A percentile compares a stretch with the other conserved stretches of the same genome.
Evolutionary conservation across 768 basidiomycete genomes (phyloP).

Genomic region (Phaeotremella skinneri): DNA sequence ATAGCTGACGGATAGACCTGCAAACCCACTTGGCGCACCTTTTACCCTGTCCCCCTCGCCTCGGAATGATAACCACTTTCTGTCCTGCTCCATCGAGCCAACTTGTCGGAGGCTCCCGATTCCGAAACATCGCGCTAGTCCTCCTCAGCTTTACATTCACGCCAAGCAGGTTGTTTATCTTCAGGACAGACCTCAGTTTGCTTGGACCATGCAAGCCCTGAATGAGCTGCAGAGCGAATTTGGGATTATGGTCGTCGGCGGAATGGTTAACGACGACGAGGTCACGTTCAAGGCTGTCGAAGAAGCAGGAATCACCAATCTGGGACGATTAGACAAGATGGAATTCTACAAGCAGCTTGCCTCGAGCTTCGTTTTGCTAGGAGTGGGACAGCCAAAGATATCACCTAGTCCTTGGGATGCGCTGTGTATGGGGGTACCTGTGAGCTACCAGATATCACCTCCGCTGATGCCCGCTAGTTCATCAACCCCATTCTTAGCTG

Average conservation of each 20-base stretch:
- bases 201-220: slow-evolving; percentile 33
- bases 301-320: slow-evolving; percentile 29
- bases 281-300: slow-evolving; percentile 12
- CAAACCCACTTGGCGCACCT: slow-evolving; percentile 34
- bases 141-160: slow-evolving; percentile 39
- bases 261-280: slow-evolving; percentile 38
- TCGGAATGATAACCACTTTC: slow-evolving; percentile 31
- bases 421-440: slow-evolving; percentile 43
- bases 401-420: slow-evolving; percentile 46
- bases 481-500: slow-evolving; percentile 43
- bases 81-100: slow-evolving; percentile 43
- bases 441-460: slow-evolving; percentile 15
- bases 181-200: slow-evolving; percentile 21
- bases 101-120: slow-evolving; percentile 32
- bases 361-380: slow-evolving; percentile 35
- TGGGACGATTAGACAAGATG: slow-evolving; percentile 34
- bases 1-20: slow-evolving; percentile 19
- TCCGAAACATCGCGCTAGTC: slow-evolving; percentile 6
- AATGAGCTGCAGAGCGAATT: slow-evolving; percentile 15
- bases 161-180: slow-evolving; percentile 42
- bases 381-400: slow-evolving; percentile 38
- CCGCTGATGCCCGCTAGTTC: slow-evolving; percentile 31
- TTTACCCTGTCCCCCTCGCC: slow-evolving; percentile 44
- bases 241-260: slow-evolving; percentile 24
- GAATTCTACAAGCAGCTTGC: slow-evolving; percentile 34